Conservation (phyloP, 306 rosid species). For the Sicyos edulis region DNA sequence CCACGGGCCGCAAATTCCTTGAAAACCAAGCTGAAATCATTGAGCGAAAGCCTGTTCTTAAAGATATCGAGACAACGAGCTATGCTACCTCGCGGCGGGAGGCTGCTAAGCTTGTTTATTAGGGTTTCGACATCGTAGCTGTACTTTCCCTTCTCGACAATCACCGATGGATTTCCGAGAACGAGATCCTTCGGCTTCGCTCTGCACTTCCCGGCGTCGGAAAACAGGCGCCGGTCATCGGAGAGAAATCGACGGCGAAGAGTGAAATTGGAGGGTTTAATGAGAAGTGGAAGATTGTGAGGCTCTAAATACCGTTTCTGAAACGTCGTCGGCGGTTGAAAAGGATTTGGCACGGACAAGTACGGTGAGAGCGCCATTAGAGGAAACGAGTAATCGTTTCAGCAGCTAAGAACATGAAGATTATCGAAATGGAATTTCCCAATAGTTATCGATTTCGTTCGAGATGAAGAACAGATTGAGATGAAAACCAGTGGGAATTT, state of each 20-base stretch:
- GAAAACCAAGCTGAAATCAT: constrained; percentile 85
- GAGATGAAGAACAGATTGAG: not conserved
- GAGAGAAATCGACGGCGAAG: constrained; percentile 24
- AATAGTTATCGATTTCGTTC: not conserved
- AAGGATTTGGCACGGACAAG: constrained; percentile 38
- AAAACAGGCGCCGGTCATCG: constrained; percentile 22
- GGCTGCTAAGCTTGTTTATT: constrained; percentile 74
- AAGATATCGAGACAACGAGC: constrained; percentile 89
- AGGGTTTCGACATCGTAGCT: constrained; percentile 89
- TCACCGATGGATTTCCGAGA: constrained; percentile 69
- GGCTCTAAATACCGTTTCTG: constrained; percentile 29
- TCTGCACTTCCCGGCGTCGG: constrained; percentile 23
- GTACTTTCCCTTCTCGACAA: constrained; percentile 80
- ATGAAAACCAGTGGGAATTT: not conserved
- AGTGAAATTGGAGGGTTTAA: constrained; percentile 20
- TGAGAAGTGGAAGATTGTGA: constrained; percentile 28
- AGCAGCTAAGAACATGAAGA: constrained; percentile 16
- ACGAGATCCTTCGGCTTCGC: constrained; percentile 61
- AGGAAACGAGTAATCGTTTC: constrained; percentile 29
- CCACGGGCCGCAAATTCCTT: constrained; percentile 94
- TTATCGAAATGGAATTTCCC: not conserved
- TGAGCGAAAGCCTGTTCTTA: constrained; percentile 79
- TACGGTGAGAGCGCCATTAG: constrained; percentile 53
- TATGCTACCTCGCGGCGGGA: constrained; percentile 95
- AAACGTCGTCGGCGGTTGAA: constrained; percentile 35